A percentile compares a stretch with the other conserved stretches of the same genome.
phyloP scores from a whole-genome alignment of 768 basidiomycete genomes.

The Hypsizygus marmoreus region DNA sequence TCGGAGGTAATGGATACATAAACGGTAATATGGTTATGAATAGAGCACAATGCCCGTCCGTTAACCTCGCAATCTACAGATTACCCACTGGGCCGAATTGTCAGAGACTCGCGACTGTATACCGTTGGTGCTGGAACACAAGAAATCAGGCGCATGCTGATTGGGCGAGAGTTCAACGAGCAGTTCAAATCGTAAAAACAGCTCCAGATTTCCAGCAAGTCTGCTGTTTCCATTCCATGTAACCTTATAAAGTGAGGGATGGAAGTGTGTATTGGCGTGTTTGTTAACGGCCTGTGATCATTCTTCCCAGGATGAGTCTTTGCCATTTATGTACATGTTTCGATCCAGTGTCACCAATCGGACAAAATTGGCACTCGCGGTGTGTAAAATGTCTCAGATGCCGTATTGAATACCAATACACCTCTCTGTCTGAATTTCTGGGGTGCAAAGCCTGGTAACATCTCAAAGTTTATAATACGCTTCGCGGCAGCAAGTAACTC shows the following conservation, averaged over 20 bases:
- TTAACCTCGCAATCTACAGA: conserved; percentile 45
- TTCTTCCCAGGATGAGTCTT: conserved; percentile 17
- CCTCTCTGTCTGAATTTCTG: conserved; percentile 23
- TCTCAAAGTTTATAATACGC: conserved; percentile 11
- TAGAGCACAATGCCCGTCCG: neutral
- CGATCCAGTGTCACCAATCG: conserved; percentile 13
- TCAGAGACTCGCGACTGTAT: conserved; percentile 87
- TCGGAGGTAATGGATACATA: conserved; percentile 96
- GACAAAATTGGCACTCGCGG: conserved; percentile 17
- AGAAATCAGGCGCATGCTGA: conserved; percentile 92
- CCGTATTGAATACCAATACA: conserved; percentile 18
- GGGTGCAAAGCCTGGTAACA: conserved; percentile 23
- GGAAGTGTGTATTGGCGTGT: conserved; percentile 11
- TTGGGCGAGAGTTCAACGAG: conserved; percentile 90
- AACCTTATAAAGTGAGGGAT: too few relatives aligned
- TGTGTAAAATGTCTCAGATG: conserved; percentile 23
- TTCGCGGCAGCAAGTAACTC: conserved; percentile 7
- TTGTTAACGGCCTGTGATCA: conserved; percentile 12
- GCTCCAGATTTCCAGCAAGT: conserved; percentile 1
- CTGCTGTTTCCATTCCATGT: too few relatives aligned
- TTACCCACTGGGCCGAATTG: conserved; percentile 84
- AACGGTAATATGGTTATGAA: conserved; percentile 56
- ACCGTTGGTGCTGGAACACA: conserved; percentile 97
- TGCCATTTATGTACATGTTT: conserved; percentile 17
- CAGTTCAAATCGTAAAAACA: conserved; percentile 40